Evolutionary conservation across 1,284 basidiomycete genomes (phyloP), one percentile per base, ranked within the genome.

Genomic region (Takashimella koratensis): DNA sequence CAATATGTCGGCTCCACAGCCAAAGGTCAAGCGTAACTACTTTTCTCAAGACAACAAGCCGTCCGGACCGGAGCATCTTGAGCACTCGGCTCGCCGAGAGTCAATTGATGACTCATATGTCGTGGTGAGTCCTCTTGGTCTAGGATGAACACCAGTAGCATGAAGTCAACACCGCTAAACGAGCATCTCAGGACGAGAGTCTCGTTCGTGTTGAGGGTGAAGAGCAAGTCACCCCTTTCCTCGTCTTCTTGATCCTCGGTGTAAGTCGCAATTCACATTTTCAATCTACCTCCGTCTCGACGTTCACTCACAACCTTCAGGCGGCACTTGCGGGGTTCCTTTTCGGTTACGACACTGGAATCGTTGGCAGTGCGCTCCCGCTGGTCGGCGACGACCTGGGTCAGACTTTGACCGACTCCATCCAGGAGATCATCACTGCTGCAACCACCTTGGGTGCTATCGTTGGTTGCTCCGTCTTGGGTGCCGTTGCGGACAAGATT

Each of bases 121-220:
- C 8, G 30, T 36, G 8, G 30, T 36, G 30, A 36, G 30, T 36
- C n/a, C n/a, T n/a, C n/a, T n/a, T n/a, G n/a, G n/a, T n/a, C n/a
- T n/a, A n/a, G n/a, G n/a, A n/a, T n/a, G n/a, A 16, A 36, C 30
- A 36, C 16, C 13, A 19, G 20, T 43, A 46, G 27, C 79, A 79
- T 57, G 63, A 68, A 11, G 67, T 76, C 42, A 52, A 51, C 10
- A 36, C 8, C 8, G 30, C 30, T 36, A 16, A 36, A 8, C 30
- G 8, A 36, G 16, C 8, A 36, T 36, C n/a, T n/a, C n/a, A 36
- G 30, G 30, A 36, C 16, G 30, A 36, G 8, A 36, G 30, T 36
- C 42, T 51, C 6, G 42, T 51, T 20, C 41, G 42, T 19, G 49
- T 41, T 41, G 49, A 51, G 20, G 26, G 26, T 21, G 49, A 51